Base-by-base conservation (phyloP, 345 rosid genomes). In the Bretschneidera sinensis region DNA sequence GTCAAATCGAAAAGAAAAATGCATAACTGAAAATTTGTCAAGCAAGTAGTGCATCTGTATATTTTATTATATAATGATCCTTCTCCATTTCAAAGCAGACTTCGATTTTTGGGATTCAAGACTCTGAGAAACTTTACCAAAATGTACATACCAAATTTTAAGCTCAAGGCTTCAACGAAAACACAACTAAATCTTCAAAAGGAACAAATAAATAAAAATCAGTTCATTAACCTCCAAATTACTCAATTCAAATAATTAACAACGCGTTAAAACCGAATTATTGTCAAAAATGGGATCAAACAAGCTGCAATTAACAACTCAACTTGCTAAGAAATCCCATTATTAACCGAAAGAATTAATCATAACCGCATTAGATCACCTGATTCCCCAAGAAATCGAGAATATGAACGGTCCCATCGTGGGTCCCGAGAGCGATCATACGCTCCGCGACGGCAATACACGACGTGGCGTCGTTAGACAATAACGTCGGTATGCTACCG, bases 371-470 rank as follows among this genome's bases (percentile, higher is more conserved):
- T 5, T 39, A 19, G 49, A 71, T 55, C 7, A 77, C 99, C 96
- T 91, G 97, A 72, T 95, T 91, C 15, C 99, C 99, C 20, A 91
- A 79, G 61, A 95, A 95, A 81, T 91, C 99, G 61, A 95, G 97
- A 68, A 95, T 91, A 72, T 86, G 95, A 7, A 95, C 88, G 21
- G 85, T 74, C 17, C 99, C 99, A 45, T 70, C 95, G 49, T 82
- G 89, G 1, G 97, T 88, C 24, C 99, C 99, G 49, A 95, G 96
- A 6, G 96, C 97, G 77, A 95, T 88, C 99, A 95, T 88, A 47
- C 99, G 81, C 63, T 92, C 96, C 1, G 96, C 97, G 6, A 91
- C 89, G 24, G 99, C 81, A 66, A 95, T 76, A 74, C 96, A 95
- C 25, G 97, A 88, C 25, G 99, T 95, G 17, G 96, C 96, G 31